A percentile compares a stretch with the other conserved stretches of the same genome.
Evolutionary conservation across 2,329 filamentous ascomycete species (phyloP).

Genomic region (Fusarium sp.): DNA sequence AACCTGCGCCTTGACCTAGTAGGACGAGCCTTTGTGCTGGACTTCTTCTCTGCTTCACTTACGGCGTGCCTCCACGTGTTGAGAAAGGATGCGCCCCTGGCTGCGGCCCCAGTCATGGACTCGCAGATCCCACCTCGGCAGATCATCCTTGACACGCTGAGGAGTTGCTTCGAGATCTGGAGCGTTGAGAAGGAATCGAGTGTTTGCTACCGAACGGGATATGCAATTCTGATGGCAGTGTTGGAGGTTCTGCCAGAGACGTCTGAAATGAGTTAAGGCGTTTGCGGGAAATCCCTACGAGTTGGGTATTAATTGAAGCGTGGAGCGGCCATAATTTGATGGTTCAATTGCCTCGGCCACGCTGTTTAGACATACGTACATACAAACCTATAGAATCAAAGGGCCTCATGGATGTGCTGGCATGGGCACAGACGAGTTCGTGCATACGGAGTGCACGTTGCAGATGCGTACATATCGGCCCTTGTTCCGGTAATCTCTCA

Average conservation of each 20-base stretch:
- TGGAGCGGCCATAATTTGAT: not conserved
- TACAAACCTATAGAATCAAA: not conserved
- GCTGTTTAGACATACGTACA: not conserved
- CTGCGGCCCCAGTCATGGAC: constrained; percentile 39
- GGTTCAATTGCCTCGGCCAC: not conserved
- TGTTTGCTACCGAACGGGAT: constrained; percentile 48
- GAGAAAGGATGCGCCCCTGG: constrained; percentile 47
- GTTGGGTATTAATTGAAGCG: not conserved
- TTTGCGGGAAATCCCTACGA: not conserved
- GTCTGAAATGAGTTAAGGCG: not conserved
- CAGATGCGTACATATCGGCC: not conserved
- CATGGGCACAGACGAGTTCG: not conserved
- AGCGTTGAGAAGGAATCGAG: constrained; percentile 48
- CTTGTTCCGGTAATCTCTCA: not conserved
- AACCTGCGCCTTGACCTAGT: constrained; percentile 45
- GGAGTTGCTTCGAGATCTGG: constrained; percentile 49
- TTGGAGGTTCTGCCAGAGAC: constrained; percentile 40
- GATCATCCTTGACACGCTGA: constrained; percentile 48
- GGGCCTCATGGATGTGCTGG: not conserved
- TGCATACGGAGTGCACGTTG: not conserved
- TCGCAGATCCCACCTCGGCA: constrained; percentile 48
- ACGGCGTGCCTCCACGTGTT: constrained; percentile 49
- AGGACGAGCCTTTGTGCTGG: constrained; percentile 47
- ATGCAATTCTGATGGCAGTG: constrained; percentile 45
- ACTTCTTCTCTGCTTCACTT: constrained; percentile 49